Evolutionary conservation across 2,329 filamentous ascomycete genomes (phyloP).

Genomic region (Phialemoniopsis sp.): DNA sequence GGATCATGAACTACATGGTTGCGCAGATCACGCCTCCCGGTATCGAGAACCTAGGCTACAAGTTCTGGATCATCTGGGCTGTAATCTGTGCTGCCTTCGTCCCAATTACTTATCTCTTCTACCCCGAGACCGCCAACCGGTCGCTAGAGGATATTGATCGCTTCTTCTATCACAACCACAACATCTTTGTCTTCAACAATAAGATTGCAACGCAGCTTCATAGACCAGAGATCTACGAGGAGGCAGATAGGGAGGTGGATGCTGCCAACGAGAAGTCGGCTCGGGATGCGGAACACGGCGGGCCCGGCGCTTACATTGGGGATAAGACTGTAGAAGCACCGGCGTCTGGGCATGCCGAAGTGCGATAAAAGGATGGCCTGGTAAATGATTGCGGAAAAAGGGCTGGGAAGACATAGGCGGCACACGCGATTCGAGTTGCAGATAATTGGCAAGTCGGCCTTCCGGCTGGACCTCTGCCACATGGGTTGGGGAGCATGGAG

Average conservation of each 20-base stretch:
- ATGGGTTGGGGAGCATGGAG: too few relatives aligned
- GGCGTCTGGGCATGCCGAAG: too few relatives aligned
- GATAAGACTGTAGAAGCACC: too few relatives aligned
- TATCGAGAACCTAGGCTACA: constrained; percentile 40
- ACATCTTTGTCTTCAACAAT: background rate
- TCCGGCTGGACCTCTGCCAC: too few relatives aligned
- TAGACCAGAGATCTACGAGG: background rate
- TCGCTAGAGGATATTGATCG: constrained; percentile 37
- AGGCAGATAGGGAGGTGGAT: background rate
- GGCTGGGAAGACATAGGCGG: too few relatives aligned
- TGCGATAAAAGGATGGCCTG: too few relatives aligned
- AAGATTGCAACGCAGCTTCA: background rate
- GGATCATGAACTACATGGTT: constrained; percentile 27
- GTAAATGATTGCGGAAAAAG: too few relatives aligned
- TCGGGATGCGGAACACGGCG: too few relatives aligned
- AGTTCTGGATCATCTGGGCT: constrained; percentile 48
- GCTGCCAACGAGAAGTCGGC: too few relatives aligned
- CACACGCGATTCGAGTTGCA: too few relatives aligned
- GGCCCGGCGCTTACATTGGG: too few relatives aligned
- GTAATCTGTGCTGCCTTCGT: constrained; percentile 41
- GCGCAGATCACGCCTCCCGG: constrained; percentile 29
- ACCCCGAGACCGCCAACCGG: constrained; percentile 38
- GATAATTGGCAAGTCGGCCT: too few relatives aligned
- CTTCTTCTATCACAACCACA: constrained; percentile 13
- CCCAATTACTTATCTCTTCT: constrained; percentile 42